These are phyloP conservation scores for Cymbopogon flexuosus DNA, from an alignment of 202 grass and related monocot genomes.

Conservation along the genomic window DNA sequence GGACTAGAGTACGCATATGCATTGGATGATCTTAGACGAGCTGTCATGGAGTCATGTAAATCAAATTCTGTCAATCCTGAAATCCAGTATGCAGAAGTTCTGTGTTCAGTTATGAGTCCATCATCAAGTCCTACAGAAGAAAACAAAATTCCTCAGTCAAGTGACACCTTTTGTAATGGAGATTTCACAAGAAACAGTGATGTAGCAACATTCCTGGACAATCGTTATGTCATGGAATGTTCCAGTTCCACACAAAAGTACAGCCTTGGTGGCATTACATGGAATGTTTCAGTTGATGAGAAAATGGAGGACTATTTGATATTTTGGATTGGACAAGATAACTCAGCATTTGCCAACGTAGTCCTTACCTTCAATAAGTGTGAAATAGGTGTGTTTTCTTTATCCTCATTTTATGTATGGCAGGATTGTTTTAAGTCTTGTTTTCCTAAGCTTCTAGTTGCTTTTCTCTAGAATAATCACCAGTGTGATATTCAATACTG, in stretches of 20 bases:
- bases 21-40: constrained; percentile 52
- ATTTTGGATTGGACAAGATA: constrained; percentile 85
- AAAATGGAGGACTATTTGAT: constrained; percentile 77
- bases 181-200: constrained; percentile 18
- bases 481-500: background rate
- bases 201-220: constrained; percentile 31
- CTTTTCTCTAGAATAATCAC: background rate
- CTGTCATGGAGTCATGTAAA: constrained; percentile 32
- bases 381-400: constrained; percentile 64
- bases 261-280: constrained; percentile 67
- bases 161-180: constrained; percentile 19
- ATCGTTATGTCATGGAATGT: constrained; percentile 35
- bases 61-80: constrained; percentile 32
- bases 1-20: constrained; percentile 79
- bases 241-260: constrained; percentile 38
- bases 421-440: constrained; percentile 1
- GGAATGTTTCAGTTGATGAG: constrained; percentile 47
- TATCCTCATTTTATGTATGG: constrained; percentile 23
- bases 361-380: constrained; percentile 90
- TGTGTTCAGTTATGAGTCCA: constrained; percentile 64
- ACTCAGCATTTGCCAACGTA: constrained; percentile 81
- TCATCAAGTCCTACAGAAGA: constrained; percentile 38
- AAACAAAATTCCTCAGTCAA: constrained; percentile 7
- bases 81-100: constrained; percentile 56
- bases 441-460: background rate